These are phyloP conservation scores for Didymella segeticola DNA, from an alignment of 2,329 filamentous ascomycete species.

Conservation along the genomic window DNA sequence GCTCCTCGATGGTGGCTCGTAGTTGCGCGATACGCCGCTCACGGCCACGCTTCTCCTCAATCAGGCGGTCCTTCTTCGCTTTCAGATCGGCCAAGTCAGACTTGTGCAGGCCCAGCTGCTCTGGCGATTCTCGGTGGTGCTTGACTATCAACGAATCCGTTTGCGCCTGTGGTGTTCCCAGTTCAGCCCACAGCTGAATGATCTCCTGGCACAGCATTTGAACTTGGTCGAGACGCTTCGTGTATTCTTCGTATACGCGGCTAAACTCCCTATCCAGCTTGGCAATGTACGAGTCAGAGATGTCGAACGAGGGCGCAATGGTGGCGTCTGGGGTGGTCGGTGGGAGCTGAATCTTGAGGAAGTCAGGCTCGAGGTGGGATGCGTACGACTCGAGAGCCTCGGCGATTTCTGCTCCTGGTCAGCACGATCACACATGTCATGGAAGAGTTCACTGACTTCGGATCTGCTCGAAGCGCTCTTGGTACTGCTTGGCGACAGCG, in stretches of 20 bases:
- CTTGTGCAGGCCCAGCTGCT: slow-evolving; percentile 91
- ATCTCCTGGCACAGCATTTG: slow-evolving; percentile 80
- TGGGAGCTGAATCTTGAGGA: slow-evolving; percentile 84
- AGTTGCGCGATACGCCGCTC: slow-evolving; percentile 81
- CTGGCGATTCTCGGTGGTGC: slow-evolving; percentile 86
- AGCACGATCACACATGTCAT: slow-evolving; percentile 9
- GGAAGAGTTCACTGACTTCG: slow-evolving; percentile 69
- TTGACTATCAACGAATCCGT: slow-evolving; percentile 88
- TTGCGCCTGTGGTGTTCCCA: slow-evolving; percentile 92
- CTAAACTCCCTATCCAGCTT: slow-evolving; percentile 90
- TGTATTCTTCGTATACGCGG: slow-evolving; percentile 96
- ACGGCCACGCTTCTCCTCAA: slow-evolving; percentile 86
- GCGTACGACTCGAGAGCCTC: slow-evolving; percentile 95
- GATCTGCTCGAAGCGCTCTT: slow-evolving; percentile 92
- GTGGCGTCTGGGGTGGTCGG: slow-evolving; percentile 79
- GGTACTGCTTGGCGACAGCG: slow-evolving; percentile 80
- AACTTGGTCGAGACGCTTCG: slow-evolving; percentile 77
- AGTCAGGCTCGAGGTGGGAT: slow-evolving; percentile 88
- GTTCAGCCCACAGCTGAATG: slow-evolving; percentile 93
- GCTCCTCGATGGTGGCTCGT: slow-evolving; percentile 75
- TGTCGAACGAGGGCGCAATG: slow-evolving; percentile 83
- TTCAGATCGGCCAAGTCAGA: slow-evolving; percentile 79
- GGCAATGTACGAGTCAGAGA: slow-evolving; percentile 88
- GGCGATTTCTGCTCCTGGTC: slow-evolving; percentile 72
- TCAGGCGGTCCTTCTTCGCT: slow-evolving; percentile 77